Percentiles rank a stretch among this genome's conserved stretches.
Evolutionary conservation across 1,139 yeast genomes (phyloP).

Genomic region (Yamadazyma jaroonii): DNA sequence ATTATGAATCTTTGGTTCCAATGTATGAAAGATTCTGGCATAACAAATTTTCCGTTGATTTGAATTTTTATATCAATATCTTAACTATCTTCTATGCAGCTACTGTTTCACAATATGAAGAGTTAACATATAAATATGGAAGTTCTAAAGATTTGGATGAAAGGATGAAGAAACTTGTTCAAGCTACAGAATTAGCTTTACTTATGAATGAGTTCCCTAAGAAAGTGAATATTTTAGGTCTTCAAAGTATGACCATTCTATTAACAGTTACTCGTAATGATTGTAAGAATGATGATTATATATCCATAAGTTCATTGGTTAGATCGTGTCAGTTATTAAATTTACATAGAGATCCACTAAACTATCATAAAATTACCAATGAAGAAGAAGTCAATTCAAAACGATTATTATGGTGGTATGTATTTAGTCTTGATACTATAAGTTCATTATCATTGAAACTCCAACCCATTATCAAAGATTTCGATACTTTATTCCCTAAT

Average conservation of each 20-base stretch:
- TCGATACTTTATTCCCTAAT: slow-evolving; percentile 10
- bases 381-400: slow-evolving; percentile 4
- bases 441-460: slow-evolving; percentile 9
- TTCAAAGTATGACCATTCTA: slow-evolving; percentile 8
- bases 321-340: slow-evolving; percentile 10
- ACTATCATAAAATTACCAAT: slow-evolving; percentile 6
- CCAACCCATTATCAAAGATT: slow-evolving; percentile 8
- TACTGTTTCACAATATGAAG: slow-evolving; percentile 10
- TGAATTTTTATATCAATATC: slow-evolving; percentile 6
- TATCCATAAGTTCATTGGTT: slow-evolving; percentile 8
- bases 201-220: slow-evolving; percentile 9
- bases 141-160: background rate
- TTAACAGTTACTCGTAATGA: slow-evolving; percentile 11
- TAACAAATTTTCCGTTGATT: slow-evolving; percentile 3
- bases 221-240: slow-evolving; percentile 5
- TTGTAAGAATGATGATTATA: slow-evolving; percentile 11
- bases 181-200: slow-evolving; percentile 11
- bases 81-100: slow-evolving; percentile 12
- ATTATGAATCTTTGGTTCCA: slow-evolving; percentile 8
- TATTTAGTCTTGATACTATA: slow-evolving; percentile 9
- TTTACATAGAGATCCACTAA: slow-evolving; percentile 11
- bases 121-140: slow-evolving; percentile 2
- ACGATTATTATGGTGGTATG: slow-evolving; percentile 12
- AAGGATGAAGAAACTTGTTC: slow-evolving; percentile 9
- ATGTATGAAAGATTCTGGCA: slow-evolving; percentile 10